Evolutionary conservation across 225 moss, liverwort and hornwort genomes (phyloP), one percentile per base, ranked within the genome.

Genomic region (Sphagnum contortum): DNA sequence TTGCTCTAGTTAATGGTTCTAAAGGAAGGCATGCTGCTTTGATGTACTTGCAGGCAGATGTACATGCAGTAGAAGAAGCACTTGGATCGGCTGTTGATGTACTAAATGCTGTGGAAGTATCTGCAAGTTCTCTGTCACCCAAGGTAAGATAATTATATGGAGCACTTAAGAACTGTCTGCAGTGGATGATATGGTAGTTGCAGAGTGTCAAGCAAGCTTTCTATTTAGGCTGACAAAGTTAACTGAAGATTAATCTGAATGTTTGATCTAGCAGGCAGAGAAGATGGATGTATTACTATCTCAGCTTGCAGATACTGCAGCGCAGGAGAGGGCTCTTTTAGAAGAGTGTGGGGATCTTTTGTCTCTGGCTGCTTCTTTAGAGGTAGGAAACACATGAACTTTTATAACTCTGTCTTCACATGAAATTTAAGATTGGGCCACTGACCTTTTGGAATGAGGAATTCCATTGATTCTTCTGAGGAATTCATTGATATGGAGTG

Each of bases 81-180:
- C 92, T 98, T 12, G 93, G 85, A 65, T 98, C 96, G 68, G 90
- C 96, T 47, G 90, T 92, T 55, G 96, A 98, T 77, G 96, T 98
- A n/a, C 80, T 98, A 77, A 98, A 93, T 79, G 90, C 92, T 11
- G 85, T 93, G 45, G 96, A 98, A 63, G 78, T 88, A 57, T 98
- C 93, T 61, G 92, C 92, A 49, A 83, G 85, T 46, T 81, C 79
- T 57, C 78, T 98, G 49, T 45, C 87, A 66, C 90, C 96, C 2
- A 90, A 93, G 96, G 96, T 96, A 71, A 64, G 70, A 62, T 8
- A 46, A 8, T 45, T 29, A 29, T 1, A 29, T 29, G 29, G 29
- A 29, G 29, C 29, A 29, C 29, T 29, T 29, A 29, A 29, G 29
- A 29, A 29, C 29, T 29, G 29, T 29, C 29, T 29, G 29, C 29